phyloP scores from a whole-genome alignment of 73 alveolate species.

The Breviolum minutum region DNA sequence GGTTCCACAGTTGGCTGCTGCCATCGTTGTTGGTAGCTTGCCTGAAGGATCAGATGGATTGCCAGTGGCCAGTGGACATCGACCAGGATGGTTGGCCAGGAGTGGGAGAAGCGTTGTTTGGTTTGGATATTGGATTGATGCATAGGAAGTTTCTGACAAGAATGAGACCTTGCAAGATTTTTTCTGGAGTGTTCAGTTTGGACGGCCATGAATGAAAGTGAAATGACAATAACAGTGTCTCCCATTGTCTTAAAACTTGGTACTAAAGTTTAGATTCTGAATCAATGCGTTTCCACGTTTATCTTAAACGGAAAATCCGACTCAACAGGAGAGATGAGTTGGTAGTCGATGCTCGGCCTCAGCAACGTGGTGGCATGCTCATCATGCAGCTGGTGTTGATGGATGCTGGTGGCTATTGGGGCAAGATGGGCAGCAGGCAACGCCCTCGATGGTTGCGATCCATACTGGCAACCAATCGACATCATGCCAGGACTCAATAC shows the following conservation, averaged over 20 bases:
- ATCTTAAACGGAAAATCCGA: too few relatives aligned
- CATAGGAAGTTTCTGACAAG: too few relatives aligned
- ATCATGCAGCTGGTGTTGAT: constrained; percentile 82
- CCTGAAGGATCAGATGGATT: neutral
- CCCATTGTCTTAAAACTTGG: too few relatives aligned
- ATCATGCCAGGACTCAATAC: constrained; percentile 7
- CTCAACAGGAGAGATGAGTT: constrained; percentile 25
- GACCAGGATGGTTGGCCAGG: constrained; percentile 41
- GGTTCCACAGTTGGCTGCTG: too few relatives aligned
- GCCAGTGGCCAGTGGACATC: neutral
- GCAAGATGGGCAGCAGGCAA: constrained; percentile 16
- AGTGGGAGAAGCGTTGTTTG: neutral
- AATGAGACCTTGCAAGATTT: too few relatives aligned
- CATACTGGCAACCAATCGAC: constrained; percentile 54
- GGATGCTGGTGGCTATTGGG: constrained; percentile 90
- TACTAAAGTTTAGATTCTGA: too few relatives aligned
- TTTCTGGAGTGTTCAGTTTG: too few relatives aligned
- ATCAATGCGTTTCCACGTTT: too few relatives aligned
- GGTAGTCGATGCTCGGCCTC: constrained; percentile 47
- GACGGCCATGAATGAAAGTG: too few relatives aligned
- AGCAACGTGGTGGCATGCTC: constrained; percentile 55
- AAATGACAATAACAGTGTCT: too few relatives aligned
- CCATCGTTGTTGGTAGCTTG: neutral
- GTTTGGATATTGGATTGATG: too few relatives aligned
- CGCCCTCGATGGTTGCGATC: constrained; percentile 67